Base-by-base conservation (phyloP, 257 asterid genomes). In the Solanum clarkiae region DNA sequence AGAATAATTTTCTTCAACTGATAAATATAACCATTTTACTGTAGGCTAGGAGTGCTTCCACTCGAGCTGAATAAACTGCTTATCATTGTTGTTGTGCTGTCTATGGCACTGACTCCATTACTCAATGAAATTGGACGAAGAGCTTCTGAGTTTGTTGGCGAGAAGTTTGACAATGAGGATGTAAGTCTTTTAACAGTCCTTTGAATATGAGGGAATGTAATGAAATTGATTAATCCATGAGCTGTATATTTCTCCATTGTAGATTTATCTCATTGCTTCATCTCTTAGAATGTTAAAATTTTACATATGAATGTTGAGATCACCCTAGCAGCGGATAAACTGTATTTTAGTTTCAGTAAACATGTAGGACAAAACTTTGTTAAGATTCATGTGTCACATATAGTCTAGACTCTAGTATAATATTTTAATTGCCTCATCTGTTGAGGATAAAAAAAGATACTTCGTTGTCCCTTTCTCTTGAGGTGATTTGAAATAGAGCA, bases 41-140 rank as follows among this genome's bases (percentile, higher is more conserved):
- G 82, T 88, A 97, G 99, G 98, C 99, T 97, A 84, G 99, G 99
- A 66, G 99, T 97, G 88, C 94, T 97, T 83, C 99, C 99, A 85
- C 98, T 97, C 82, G 99, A 97, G 89, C 92, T 97, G 90, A 97
- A 94, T 94, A 97, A 97, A 92, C 97, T 97, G 84, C 98, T 97
- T 70, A 97, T 97, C 86, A 97, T 97, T 42, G 99, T 97, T 86
- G 99, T 97, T 74, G 99, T 97, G 89, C 92, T 97, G 69, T 95
- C 99, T 65, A 97, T 97, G 99, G 94, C 99, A 40, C 85, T 96
- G 87, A 96, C 99, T 17, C 99, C 99, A n/a, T 82, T 94, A 83
- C 97, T 97, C 88, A 97, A 95, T 87, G 99, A 97, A 5, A 54
- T 92, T 81, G 99, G 99, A 87, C 90, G 94, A 91, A 93, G 91